Base-by-base conservation (phyloP, 768 basidiomycete species). In the Clitopilus passeckerianus region DNA sequence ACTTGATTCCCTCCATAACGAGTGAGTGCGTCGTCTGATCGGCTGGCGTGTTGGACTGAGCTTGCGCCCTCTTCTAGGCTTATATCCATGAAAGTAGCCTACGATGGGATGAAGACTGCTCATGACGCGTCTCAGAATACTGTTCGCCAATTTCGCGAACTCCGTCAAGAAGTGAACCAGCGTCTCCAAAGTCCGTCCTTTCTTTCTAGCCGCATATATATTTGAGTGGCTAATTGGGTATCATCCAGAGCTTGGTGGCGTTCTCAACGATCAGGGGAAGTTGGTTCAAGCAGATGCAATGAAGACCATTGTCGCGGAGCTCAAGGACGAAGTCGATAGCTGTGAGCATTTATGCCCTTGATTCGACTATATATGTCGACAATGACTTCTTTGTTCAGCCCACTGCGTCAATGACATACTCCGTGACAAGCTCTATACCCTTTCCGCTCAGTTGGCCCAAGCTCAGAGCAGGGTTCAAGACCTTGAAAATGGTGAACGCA, bases 331-430 rank as follows among this genome's bases (percentile, higher is more conserved):
- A 18, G 7, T 55, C 1, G 54, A 16, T 14, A 24, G n/a, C 5
- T 55, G 54, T 55, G 15, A 15, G 54, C 7, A 24, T 16, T 34
- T n/a, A 16, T 33, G 54, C 0, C 23, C 30, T 53, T 23, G 15
- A 22, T 34, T 2, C 27, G 20, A 8, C 18, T 18, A 22, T 23
- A 23, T 50, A n/a, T 27, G 24, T 6, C 8, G 30, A 9, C 33
- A 33, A 5, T 16, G 16, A 24, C 4, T 20, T n/a, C 10, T 16
- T 16, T 9, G 14, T 8, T 1, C 37, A 78, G 76, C 77, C 4
- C 68, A 71, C 33, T 70, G 75, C 44, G 75, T 77, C 5, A 73
- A 68, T 2, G 76, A 77, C 43, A 64, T 79, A 4, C 66, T 77
- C 1, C 71, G 77, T 22, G 73, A 76, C 58, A 77, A 78, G 58